phyloP scores from a whole-genome alignment of 163 green algal species.

The Scenedesmus sp. region DNA sequence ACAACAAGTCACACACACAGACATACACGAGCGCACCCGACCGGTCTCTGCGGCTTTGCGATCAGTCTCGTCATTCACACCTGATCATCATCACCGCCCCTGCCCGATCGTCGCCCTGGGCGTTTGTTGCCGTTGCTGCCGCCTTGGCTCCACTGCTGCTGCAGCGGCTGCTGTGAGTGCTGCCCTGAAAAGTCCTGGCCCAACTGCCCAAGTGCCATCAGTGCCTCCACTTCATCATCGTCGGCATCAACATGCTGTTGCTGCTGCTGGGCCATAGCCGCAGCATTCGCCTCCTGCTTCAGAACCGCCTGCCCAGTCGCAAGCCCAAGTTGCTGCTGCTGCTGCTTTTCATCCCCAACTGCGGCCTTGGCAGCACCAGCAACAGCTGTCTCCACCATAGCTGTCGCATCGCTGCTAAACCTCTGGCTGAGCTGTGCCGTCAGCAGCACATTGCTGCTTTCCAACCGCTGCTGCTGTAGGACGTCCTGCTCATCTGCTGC shows the following conservation, averaged over 20 bases:
- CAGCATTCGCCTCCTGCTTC: neutral
- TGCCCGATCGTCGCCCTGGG: neutral
- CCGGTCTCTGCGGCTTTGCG: neutral
- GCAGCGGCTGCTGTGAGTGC: constrained; percentile 13
- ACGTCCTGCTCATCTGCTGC: neutral
- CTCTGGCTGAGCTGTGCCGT: neutral
- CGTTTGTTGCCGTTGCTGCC: neutral
- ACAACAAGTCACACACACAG: neutral
- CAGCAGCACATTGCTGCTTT: neutral
- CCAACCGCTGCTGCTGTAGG: neutral
- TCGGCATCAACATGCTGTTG: constrained; percentile 36
- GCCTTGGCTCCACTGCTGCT: neutral
- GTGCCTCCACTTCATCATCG: constrained; percentile 42
- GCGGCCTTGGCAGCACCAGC: neutral
- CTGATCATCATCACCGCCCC: neutral
- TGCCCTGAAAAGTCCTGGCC: neutral
- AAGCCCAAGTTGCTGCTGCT: neutral
- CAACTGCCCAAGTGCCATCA: constrained; percentile 42
- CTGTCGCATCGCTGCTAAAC: neutral
- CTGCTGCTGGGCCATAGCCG: neutral
- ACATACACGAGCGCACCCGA: neutral
- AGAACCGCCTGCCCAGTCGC: neutral
- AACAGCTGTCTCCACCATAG: neutral
- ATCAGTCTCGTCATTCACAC: neutral
- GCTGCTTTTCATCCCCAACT: neutral